Evolutionary conservation across 139 green algal genomes (phyloP).

Genomic region (Haematococcus lacustris): DNA sequence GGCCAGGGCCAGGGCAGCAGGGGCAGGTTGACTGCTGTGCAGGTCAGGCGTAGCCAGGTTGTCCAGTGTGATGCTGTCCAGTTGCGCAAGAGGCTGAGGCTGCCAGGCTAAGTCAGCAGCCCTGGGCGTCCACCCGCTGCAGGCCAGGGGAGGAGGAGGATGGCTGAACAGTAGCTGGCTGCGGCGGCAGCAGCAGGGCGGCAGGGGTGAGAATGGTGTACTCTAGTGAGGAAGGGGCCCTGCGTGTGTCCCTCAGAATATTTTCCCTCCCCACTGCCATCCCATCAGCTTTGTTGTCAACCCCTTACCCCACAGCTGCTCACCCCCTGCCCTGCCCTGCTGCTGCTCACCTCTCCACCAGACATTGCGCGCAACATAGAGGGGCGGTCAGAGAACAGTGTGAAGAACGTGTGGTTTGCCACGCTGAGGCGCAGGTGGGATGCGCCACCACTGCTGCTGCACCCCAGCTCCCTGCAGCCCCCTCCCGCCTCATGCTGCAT

Average conservation of each 20-base stretch:
- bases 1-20: not conserved
- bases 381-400: too few species aligned
- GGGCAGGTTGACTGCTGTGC: too few species aligned
- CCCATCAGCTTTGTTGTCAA: not conserved
- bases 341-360: not conserved
- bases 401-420: slow-evolving; percentile 20
- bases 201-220: too few species aligned
- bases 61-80: not conserved
- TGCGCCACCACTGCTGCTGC: not conserved
- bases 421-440: slow-evolving; percentile 7
- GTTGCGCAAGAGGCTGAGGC: not conserved
- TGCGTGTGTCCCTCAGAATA: not conserved
- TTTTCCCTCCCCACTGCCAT: not conserved
- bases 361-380: not conserved
- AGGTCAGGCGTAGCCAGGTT: not conserved
- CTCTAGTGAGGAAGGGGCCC: not conserved
- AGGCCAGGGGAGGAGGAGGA: not conserved
- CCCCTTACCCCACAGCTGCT: not conserved
- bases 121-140: not conserved
- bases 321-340: not conserved
- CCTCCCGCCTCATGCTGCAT: too few species aligned
- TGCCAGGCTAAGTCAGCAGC: not conserved
- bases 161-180: too few species aligned
- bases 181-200: too few species aligned
- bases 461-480: not conserved